Percentiles rank a stretch among this genome's conserved stretches.
phyloP scores from a whole-genome alignment of 345 rosid genomes.

The Camelina laxa region DNA sequence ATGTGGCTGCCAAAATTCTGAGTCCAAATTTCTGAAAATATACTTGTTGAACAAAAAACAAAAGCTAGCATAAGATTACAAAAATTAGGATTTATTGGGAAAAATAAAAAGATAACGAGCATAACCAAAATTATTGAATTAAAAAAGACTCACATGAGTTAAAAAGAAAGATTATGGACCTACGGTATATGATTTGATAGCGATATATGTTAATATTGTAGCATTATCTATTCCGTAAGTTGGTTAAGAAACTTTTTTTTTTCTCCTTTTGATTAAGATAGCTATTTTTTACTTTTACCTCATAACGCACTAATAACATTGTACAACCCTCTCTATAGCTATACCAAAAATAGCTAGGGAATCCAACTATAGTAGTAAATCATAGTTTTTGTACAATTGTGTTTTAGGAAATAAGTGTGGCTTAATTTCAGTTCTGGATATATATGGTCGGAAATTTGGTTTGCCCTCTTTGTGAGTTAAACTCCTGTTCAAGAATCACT shows the following conservation, averaged over 20 bases:
- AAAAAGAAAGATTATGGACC: not conserved
- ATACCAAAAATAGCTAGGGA: conserved; percentile 19
- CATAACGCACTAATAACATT: conserved; percentile 2
- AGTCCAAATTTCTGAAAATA: not conserved
- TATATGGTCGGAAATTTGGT: not conserved
- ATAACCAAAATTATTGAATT: not conserved
- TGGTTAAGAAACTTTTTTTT: not conserved
- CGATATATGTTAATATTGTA: not conserved
- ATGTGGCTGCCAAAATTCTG: not conserved
- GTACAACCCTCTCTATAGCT: conserved; percentile 2
- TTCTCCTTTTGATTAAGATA: not conserved
- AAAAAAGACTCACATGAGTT: conserved; percentile 2
- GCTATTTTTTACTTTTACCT: not conserved
- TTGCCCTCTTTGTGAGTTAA: not conserved
- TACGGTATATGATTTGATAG: not conserved
- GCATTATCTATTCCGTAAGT: not conserved
- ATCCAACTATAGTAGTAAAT: conserved; percentile 4
- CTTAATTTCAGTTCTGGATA: not conserved
- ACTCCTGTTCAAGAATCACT: not conserved
- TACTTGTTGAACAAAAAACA: not conserved
- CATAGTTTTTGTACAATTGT: not conserved
- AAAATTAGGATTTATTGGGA: not conserved
- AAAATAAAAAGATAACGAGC: not conserved
- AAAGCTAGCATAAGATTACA: not conserved
- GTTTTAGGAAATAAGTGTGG: not conserved